Conservation (phyloP, 2,329 filamentous ascomycete genomes). For the Neopestalotiopsis sp. region DNA sequence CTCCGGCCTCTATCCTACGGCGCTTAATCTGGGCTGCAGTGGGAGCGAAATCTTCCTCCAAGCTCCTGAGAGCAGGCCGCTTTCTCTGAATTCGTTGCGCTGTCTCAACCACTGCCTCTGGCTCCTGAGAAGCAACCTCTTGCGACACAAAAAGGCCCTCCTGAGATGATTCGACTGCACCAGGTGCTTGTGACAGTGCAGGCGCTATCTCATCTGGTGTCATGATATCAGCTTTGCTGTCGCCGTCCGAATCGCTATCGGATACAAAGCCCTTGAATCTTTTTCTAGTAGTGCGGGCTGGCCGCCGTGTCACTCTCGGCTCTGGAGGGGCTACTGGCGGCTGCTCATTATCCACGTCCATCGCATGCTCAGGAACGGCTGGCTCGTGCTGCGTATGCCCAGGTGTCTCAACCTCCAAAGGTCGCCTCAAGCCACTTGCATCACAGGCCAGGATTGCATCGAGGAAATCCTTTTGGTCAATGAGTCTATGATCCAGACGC, state of each 20-base stretch:
- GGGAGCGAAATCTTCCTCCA: slow-evolving; percentile 76
- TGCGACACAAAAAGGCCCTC: slow-evolving; percentile 64
- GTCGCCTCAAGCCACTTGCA: slow-evolving; percentile 71
- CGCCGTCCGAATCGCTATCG: slow-evolving; percentile 28
- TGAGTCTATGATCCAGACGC: slow-evolving; percentile 77
- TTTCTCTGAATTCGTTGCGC: slow-evolving; percentile 46
- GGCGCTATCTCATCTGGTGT: slow-evolving; percentile 30
- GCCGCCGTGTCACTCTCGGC: slow-evolving; percentile 30
- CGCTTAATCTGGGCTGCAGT: slow-evolving; percentile 80
- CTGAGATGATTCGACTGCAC: slow-evolving; percentile 38
- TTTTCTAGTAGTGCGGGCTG: slow-evolving; percentile 49
- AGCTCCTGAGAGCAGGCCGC: slow-evolving; percentile 53
- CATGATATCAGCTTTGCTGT: slow-evolving; percentile 43
- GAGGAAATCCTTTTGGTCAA: slow-evolving; percentile 90
- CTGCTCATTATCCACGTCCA: slow-evolving; percentile 32
- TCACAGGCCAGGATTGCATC: slow-evolving; percentile 87
- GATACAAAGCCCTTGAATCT: slow-evolving; percentile 75
- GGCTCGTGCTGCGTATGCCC: slow-evolving; percentile 32
- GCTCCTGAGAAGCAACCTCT: slow-evolving; percentile 36
- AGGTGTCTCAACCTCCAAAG: slow-evolving; percentile 60
- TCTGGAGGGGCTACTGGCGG: slow-evolving; percentile 21
- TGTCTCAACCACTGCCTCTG: slow-evolving; percentile 26
- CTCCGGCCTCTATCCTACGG: slow-evolving; percentile 68
- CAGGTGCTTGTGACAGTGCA: slow-evolving; percentile 17
- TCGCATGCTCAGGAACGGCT: slow-evolving; percentile 19